These are phyloP conservation scores for Nemania sp. DNA, from an alignment of 2,329 filamentous ascomycete species.

Conservation along the genomic window DNA sequence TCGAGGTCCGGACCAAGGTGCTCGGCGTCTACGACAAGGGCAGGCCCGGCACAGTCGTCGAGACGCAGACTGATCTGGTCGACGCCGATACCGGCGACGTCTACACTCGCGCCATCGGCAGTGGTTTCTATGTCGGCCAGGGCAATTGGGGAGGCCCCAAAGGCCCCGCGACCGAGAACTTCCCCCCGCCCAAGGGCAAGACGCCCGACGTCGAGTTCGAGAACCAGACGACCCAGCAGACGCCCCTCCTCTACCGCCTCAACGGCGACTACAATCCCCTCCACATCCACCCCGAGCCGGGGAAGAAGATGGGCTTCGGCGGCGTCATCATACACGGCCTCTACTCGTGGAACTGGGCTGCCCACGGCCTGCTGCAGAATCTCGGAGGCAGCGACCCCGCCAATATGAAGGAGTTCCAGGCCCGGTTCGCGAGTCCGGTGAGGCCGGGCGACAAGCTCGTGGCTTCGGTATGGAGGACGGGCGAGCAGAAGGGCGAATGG, in stretches of 20 bases:
- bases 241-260: constrained; percentile 77
- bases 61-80: constrained; percentile 77
- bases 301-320: constrained; percentile 87
- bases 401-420: constrained; percentile 87
- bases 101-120: constrained; percentile 71
- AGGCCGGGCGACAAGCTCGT: constrained; percentile 81
- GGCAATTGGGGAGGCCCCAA: constrained; percentile 87
- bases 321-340: constrained; percentile 88
- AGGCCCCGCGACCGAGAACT: constrained; percentile 79
- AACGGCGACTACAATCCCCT: constrained; percentile 96
- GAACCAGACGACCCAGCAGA: constrained; percentile 72
- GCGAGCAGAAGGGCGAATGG: constrained; percentile 67
- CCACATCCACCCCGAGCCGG: constrained; percentile 83
- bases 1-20: constrained; percentile 78
- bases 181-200: constrained; percentile 73
- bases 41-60: constrained; percentile 78
- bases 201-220: constrained; percentile 71
- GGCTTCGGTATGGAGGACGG: constrained; percentile 80
- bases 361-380: constrained; percentile 72
- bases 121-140: constrained; percentile 80
- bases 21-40: constrained; percentile 91
- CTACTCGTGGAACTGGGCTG: constrained; percentile 82
- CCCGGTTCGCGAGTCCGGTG: constrained; percentile 83
- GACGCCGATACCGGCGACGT: constrained; percentile 71
- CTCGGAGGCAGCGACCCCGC: constrained; percentile 77